Percentiles rank a stretch among this genome's conserved stretches.
Conservation (phyloP, 2,329 filamentous ascomycete genomes). For the Lecanicillium sp. region DNA sequence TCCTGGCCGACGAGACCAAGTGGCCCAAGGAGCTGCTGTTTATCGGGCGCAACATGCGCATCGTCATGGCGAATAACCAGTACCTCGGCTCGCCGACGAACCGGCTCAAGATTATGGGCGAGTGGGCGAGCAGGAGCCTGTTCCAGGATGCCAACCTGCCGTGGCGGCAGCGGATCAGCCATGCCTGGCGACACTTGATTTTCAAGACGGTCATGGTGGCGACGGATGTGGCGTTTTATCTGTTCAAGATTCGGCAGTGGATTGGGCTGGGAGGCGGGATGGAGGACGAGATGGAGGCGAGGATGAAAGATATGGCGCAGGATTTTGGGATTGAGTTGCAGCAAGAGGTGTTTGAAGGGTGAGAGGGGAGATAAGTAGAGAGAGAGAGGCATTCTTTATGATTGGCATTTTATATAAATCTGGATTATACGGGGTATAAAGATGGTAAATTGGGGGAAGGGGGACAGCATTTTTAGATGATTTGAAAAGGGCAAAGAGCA, state of each 20-base stretch:
- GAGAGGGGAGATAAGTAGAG: conserved; percentile 3
- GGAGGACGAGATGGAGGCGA: conserved; percentile 87
- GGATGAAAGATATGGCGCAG: conserved; percentile 80
- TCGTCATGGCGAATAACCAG: conserved; percentile 90
- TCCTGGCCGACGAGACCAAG: conserved; percentile 77
- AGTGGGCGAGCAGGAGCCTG: conserved; percentile 81
- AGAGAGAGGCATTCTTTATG: not conserved
- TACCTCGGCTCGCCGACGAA: conserved; percentile 86
- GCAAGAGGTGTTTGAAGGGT: conserved; percentile 83
- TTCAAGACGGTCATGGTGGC: conserved; percentile 70
- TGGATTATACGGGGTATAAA: too few species aligned
- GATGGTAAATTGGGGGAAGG: too few species aligned
- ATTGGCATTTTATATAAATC: not conserved
- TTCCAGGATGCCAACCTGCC: conserved; percentile 63
- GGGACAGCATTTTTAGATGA: too few species aligned
- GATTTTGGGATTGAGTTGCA: conserved; percentile 89
- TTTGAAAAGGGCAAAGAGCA: too few species aligned
- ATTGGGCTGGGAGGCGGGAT: conserved; percentile 73
- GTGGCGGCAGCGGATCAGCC: conserved; percentile 52
- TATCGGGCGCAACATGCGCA: conserved; percentile 83
- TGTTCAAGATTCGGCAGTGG: conserved; percentile 67
- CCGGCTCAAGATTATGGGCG: conserved; percentile 84
- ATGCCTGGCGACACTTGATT: conserved; percentile 70
- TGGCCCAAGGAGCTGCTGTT: conserved; percentile 90
- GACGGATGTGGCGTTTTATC: conserved; percentile 77